phyloP scores from a whole-genome alignment of 1,284 basidiomycete genomes.

The Xerocomus subilludens region DNA sequence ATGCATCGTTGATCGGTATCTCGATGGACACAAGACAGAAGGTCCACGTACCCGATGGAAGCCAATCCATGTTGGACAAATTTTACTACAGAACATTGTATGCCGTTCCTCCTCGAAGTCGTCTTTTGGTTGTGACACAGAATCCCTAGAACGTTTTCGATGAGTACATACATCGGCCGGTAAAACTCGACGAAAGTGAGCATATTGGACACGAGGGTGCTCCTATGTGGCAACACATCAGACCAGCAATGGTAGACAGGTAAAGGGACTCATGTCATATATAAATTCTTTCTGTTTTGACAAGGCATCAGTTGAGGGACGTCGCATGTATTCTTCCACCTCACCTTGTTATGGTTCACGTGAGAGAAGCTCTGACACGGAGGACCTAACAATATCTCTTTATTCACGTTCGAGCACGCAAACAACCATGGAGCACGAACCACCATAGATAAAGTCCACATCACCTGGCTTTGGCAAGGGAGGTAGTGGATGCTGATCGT shows the following conservation, averaged over 20 bases:
- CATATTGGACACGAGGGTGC: conserved; percentile 74
- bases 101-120: conserved; percentile 42
- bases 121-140: conserved; percentile 59
- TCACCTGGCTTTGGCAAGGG: conserved; percentile 67
- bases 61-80: conserved; percentile 68
- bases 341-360: conserved; percentile 69
- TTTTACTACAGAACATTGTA: conserved; percentile 71
- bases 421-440: conserved; percentile 53
- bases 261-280: conserved; percentile 57
- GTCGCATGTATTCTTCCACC: conserved; percentile 24
- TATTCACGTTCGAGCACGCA: conserved; percentile 14
- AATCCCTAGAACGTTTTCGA: conserved; percentile 77
- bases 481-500: conserved; percentile 55
- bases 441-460: conserved; percentile 77
- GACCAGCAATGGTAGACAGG: background rate
- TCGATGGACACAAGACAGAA: conserved; percentile 4
- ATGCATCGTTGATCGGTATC: conserved; percentile 10
- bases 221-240: conserved; percentile 54
- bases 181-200: conserved; percentile 79
- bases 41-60: conserved; percentile 65
- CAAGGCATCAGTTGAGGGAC: conserved; percentile 13
- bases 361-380: conserved; percentile 76
- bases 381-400: conserved; percentile 59
- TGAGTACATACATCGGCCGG: conserved; percentile 68
- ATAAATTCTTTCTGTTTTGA: conserved; percentile 63